These are phyloP conservation scores for Spiraea crenata DNA, from an alignment of 331 rosid genomes.

Conservation along the genomic window DNA sequence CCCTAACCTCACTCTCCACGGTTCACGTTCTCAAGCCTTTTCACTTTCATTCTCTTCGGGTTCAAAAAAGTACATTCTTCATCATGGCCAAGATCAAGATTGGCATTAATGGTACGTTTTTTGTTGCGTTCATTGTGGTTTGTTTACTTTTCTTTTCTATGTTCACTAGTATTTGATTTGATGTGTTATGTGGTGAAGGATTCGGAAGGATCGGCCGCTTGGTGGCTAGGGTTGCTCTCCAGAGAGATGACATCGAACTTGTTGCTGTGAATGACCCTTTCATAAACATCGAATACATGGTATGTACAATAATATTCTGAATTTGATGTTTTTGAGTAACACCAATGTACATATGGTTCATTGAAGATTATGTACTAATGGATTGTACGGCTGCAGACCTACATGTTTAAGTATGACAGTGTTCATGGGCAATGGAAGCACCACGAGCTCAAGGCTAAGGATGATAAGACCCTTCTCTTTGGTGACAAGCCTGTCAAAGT, in stretches of 20 bases:
- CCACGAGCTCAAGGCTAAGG: conserved; percentile 51
- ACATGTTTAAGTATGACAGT: conserved; percentile 76
- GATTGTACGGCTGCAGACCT: conserved; percentile 43
- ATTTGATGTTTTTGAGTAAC: no score
- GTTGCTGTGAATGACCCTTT: conserved; percentile 73
- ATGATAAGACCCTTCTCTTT: conserved; percentile 62
- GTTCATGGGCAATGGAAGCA: conserved; percentile 73
- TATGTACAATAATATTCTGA: not conserved
- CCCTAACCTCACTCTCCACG: not conserved
- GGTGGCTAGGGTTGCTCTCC: conserved; percentile 73
- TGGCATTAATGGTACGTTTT: conserved; percentile 65
- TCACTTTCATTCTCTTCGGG: not conserved
- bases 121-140: not conserved
- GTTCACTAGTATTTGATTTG: no score
- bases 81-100: conserved; percentile 63
- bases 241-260: conserved; percentile 72
- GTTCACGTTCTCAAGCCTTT: not conserved
- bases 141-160: not conserved
- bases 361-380: no score
- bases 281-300: conserved; percentile 72
- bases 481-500: conserved; percentile 52
- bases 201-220: conserved; percentile 77
- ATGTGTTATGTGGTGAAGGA: conserved; percentile 39
- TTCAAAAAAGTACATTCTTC: not conserved
- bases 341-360: no score